Percentiles rank a stretch among this genome's conserved stretches.
These are phyloP conservation scores for Candida sithepensis DNA, from an alignment of 805 yeast genomes.

Conservation along the genomic window DNA sequence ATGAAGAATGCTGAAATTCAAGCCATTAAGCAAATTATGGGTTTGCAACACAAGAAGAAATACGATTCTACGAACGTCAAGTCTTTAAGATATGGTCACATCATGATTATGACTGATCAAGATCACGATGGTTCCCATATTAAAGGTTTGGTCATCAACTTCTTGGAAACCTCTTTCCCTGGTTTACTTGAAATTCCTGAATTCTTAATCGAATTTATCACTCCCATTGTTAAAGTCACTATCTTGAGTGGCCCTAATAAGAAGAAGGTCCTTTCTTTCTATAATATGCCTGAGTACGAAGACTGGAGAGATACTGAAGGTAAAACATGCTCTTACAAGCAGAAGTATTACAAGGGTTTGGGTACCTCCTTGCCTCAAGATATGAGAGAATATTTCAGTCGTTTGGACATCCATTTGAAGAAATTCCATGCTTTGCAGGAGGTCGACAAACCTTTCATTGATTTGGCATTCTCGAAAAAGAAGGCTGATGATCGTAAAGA, in stretches of 20 bases:
- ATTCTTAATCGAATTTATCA: slow-evolving; percentile 87
- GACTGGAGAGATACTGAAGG: slow-evolving; percentile 89
- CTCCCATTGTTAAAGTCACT: slow-evolving; percentile 93
- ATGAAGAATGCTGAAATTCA: slow-evolving; percentile 91
- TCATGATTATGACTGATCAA: slow-evolving; percentile 99
- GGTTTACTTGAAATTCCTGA: slow-evolving; percentile 90
- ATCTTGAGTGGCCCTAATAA: slow-evolving; percentile 58
- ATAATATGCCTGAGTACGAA: slow-evolving; percentile 94
- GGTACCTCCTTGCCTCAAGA: slow-evolving; percentile 89
- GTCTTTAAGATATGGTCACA: slow-evolving; percentile 86
- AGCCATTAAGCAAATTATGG: slow-evolving; percentile 92
- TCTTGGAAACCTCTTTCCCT: slow-evolving; percentile 90
- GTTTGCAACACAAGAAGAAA: slow-evolving; percentile 85
- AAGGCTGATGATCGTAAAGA: slow-evolving; percentile 97
- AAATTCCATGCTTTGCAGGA: slow-evolving; percentile 77
- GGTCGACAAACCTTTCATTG: slow-evolving; percentile 74
- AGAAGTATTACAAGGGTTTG: slow-evolving; percentile 96
- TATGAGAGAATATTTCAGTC: slow-evolving; percentile 83
- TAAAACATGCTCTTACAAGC: slow-evolving; percentile 70
- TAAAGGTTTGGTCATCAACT: slow-evolving; percentile 91
- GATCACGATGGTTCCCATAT: slow-evolving; percentile 99
- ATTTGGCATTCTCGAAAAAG: slow-evolving; percentile 89
- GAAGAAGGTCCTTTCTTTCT: slow-evolving; percentile 63
- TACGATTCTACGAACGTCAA: slow-evolving; percentile 61
- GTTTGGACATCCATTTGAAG: slow-evolving; percentile 82